phyloP scores from a whole-genome alignment of 129 eudicot species.

The Escallonia rubra region DNA sequence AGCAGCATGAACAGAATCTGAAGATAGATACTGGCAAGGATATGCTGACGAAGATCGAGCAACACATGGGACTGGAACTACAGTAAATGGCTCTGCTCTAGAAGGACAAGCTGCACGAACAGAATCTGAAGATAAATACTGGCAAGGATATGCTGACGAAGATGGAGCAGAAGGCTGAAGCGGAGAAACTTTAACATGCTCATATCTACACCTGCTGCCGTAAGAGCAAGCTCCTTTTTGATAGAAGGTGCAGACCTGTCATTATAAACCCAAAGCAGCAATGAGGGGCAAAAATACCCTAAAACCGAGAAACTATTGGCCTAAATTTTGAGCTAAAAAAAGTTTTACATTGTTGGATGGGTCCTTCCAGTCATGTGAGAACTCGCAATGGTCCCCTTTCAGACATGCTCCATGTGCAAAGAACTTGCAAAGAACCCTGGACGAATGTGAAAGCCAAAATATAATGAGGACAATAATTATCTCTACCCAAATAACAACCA shows the following conservation, averaged over 20 bases:
- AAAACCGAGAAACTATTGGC: background rate
- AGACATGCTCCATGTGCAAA: conserved; percentile 87
- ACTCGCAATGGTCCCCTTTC: conserved; percentile 94
- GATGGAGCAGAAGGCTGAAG: conserved; percentile 47
- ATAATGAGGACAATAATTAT: background rate
- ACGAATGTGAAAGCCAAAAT: background rate
- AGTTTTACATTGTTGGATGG: conserved; percentile 70
- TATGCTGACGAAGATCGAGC: background rate
- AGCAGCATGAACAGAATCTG: conserved; percentile 3
- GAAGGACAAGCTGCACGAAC: conserved; percentile 2
- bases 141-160: conserved; percentile 32
- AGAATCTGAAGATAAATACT: conserved; percentile 1
- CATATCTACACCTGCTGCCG: conserved; percentile 84
- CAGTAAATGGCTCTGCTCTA: background rate
- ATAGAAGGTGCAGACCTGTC: conserved; percentile 83
- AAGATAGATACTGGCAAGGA: conserved; percentile 3
- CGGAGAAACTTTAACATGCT: conserved; percentile 65
- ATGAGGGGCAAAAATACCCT: background rate
- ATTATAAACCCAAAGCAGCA: conserved; percentile 5
- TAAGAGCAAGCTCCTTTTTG: conserved; percentile 90
- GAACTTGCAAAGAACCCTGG: conserved; percentile 90
- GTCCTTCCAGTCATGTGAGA: conserved; percentile 87
- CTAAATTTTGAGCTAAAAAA: background rate
- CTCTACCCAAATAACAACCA: background rate
- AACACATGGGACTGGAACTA: background rate